Evolutionary conservation across 495 filamentous ascomycete genomes (phyloP).

Genomic region (Darksidea phi): DNA sequence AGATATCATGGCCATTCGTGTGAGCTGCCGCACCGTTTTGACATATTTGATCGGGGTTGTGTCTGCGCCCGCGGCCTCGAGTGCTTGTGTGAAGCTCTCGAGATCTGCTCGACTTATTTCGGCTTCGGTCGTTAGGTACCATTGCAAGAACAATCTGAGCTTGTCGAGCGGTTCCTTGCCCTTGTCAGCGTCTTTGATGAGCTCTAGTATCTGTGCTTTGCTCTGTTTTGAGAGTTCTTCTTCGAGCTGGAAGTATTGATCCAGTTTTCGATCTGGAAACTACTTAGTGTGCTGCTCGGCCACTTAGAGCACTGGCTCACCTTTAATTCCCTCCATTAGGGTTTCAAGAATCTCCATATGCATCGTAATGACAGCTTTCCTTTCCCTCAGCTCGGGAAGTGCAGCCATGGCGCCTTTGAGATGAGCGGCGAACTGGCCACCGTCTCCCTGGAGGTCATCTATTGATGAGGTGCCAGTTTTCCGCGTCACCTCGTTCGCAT

Average conservation of each 20-base stretch:
- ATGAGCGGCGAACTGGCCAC: constrained; percentile 83
- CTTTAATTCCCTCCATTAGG: constrained; percentile 79
- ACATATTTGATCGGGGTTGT: constrained; percentile 79
- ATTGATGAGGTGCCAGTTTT: constrained; percentile 91
- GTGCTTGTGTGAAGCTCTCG: constrained; percentile 81
- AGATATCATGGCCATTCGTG: constrained; percentile 98
- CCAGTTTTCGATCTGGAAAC: constrained; percentile 71
- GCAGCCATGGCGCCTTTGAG: constrained; percentile 93
- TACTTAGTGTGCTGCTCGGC: background rate
- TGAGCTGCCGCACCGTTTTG: constrained; percentile 88
- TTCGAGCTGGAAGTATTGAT: constrained; percentile 95
- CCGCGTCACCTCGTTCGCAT: constrained; percentile 89
- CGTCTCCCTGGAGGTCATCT: constrained; percentile 90
- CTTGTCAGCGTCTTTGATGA: constrained; percentile 77
- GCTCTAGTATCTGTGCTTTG: constrained; percentile 83
- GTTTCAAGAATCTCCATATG: constrained; percentile 98
- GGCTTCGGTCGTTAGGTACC: constrained; percentile 86
- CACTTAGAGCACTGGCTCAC: constrained; percentile 2
- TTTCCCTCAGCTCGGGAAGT: constrained; percentile 85
- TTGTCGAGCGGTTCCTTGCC: constrained; percentile 85
- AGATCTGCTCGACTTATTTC: constrained; percentile 80
- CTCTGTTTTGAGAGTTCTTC: constrained; percentile 91
- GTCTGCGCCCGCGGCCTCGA: constrained; percentile 70
- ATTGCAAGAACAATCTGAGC: constrained; percentile 90
- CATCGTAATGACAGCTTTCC: constrained; percentile 90